Conservation (phyloP, 495 filamentous ascomycete genomes). For the Amorphotheca resinae region DNA sequence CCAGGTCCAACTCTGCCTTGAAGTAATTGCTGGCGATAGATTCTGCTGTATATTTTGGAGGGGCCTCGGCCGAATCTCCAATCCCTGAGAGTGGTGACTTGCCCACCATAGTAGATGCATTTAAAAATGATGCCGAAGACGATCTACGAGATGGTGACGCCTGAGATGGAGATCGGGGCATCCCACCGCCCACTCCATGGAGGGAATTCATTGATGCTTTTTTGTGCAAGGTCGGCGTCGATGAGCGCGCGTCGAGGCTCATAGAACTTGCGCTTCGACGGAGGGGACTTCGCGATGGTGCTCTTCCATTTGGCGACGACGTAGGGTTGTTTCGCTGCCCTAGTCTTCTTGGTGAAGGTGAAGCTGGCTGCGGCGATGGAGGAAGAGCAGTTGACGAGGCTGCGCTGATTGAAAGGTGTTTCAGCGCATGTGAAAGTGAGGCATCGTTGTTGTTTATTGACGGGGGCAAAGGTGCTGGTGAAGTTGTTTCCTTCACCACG, state of each 20-base stretch:
- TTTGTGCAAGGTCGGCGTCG: constrained; percentile 33
- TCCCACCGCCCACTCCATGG: constrained; percentile 19
- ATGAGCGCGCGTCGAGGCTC: constrained; percentile 33
- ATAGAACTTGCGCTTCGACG: constrained; percentile 38
- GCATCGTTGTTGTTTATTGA: constrained; percentile 16
- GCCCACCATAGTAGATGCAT: constrained; percentile 33
- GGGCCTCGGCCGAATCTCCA: constrained; percentile 6
- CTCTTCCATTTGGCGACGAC: constrained; percentile 20
- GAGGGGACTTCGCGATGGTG: constrained; percentile 24
- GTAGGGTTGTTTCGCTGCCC: constrained; percentile 9
- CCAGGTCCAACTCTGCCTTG: constrained; percentile 50
- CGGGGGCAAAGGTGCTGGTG: constrained; percentile 4
- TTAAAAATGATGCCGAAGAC: constrained; percentile 35
- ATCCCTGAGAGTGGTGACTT: constrained; percentile 15
- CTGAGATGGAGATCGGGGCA: constrained; percentile 17
- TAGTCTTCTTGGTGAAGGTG: constrained; percentile 19
- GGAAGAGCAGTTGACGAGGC: constrained; percentile 33
- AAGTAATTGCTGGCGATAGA: constrained; percentile 61
- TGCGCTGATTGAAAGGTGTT: constrained; percentile 34
- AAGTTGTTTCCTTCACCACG: neutral
- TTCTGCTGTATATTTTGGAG: constrained; percentile 42
- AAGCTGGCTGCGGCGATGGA: constrained; percentile 28
- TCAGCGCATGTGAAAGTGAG: constrained; percentile 30
- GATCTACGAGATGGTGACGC: constrained; percentile 16
- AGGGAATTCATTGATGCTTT: constrained; percentile 47